These are phyloP conservation scores for Skeletonema costatum DNA, from an alignment of 108 stramenopile genomes.

Conservation along the genomic window DNA sequence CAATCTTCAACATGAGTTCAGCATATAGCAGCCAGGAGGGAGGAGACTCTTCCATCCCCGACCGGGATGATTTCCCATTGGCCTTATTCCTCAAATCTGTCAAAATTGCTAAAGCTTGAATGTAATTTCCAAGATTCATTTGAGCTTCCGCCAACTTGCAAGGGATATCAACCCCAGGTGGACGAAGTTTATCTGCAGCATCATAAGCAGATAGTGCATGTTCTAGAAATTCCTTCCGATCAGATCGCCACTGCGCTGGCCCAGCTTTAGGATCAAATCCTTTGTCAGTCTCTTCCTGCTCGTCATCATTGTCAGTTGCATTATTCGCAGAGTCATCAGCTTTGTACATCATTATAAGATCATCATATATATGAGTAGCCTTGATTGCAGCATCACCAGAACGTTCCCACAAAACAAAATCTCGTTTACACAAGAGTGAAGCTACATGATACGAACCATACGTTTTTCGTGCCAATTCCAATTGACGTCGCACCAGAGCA, in stretches of 20 bases:
- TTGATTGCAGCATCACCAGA: conserved; percentile 76
- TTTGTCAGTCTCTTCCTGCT: conserved; percentile 22
- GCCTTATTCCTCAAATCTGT: conserved; percentile 71
- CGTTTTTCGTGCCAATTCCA: conserved; percentile 76
- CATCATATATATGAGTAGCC: conserved; percentile 57
- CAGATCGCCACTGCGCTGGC: conserved; percentile 13
- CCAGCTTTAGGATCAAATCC: conserved; percentile 23
- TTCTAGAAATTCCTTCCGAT: conserved; percentile 54
- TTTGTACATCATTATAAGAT: conserved; percentile 12
- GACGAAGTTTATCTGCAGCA: conserved; percentile 73
- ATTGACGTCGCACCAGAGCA: conserved; percentile 27
- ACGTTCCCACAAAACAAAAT: conserved; percentile 79
- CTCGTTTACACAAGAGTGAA: conserved; percentile 79
- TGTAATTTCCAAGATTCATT: conserved; percentile 71
- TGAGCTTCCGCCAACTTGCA: conserved; percentile 74
- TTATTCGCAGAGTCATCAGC: conserved; percentile 1
- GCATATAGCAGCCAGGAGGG: conserved; percentile 81
- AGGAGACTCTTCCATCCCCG: conserved; percentile 68
- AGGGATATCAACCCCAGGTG: conserved; percentile 80
- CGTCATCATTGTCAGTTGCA: background rate
- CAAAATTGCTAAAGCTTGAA: conserved; percentile 74
- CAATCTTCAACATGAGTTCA: conserved; percentile 84
- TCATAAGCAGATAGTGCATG: conserved; percentile 75
- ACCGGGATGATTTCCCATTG: conserved; percentile 13
- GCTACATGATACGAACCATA: conserved; percentile 85